phyloP scores from a whole-genome alignment of 139 green algal genomes.

The Chlorella sp. region DNA sequence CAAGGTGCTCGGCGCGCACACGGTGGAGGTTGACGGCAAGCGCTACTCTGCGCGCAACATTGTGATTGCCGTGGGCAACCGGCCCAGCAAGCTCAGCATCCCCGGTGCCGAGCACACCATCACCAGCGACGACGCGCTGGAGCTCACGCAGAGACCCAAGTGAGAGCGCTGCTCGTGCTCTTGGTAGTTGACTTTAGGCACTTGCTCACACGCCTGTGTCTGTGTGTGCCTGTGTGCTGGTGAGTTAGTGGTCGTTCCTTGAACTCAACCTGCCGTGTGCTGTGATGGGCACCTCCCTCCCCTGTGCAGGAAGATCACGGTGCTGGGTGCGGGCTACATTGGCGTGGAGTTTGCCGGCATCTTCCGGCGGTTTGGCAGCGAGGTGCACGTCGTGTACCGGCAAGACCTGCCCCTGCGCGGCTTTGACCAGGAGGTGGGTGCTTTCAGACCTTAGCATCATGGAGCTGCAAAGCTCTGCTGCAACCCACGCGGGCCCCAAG shows the following conservation, averaged over 20 bases:
- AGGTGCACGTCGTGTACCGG: slow-evolving; percentile 78
- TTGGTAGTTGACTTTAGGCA: too few relatives aligned
- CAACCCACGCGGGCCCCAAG: neutral
- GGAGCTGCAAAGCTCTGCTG: neutral
- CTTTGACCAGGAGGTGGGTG: slow-evolving; percentile 55
- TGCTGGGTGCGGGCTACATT: slow-evolving; percentile 96
- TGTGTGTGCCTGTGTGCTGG: too few relatives aligned
- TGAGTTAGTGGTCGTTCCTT: too few relatives aligned
- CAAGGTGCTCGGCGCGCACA: slow-evolving; percentile 79
- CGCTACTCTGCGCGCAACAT: slow-evolving; percentile 73
- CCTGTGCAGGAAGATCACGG: slow-evolving; percentile 54
- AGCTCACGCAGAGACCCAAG: slow-evolving; percentile 57
- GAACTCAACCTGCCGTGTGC: too few relatives aligned
- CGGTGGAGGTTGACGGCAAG: slow-evolving; percentile 57
- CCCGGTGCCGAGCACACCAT: slow-evolving; percentile 86
- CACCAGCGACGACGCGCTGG: slow-evolving; percentile 88
- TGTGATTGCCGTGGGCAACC: slow-evolving; percentile 85
- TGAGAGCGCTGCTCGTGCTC: too few relatives aligned
- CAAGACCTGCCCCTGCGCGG: slow-evolving; percentile 61
- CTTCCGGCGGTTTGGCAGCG: slow-evolving; percentile 78
- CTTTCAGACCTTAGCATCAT: neutral
- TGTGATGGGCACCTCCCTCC: too few relatives aligned
- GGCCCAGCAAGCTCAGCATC: slow-evolving; percentile 67
- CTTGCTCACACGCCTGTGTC: too few relatives aligned
- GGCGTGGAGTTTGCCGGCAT: slow-evolving; percentile 95